phyloP scores from a whole-genome alignment of 2,329 filamentous ascomycete genomes.

The Arthrobotrys iridis region DNA sequence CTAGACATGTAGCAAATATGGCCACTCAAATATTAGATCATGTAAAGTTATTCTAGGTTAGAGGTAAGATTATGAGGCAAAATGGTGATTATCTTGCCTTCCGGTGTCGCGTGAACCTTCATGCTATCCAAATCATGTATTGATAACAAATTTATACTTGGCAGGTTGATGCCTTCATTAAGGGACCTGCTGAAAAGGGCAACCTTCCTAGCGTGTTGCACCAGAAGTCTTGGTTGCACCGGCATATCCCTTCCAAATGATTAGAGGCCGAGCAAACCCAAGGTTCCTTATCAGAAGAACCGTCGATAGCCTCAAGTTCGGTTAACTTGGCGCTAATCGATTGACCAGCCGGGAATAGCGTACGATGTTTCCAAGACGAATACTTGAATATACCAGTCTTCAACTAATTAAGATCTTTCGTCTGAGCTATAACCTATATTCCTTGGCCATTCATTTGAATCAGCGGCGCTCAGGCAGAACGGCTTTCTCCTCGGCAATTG shows the following conservation, averaged over 20 bases:
- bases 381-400: too few species aligned
- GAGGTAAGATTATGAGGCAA: not conserved
- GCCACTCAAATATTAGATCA: not conserved
- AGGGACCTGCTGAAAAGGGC: constrained; percentile 25
- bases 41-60: not conserved
- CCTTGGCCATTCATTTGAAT: too few species aligned
- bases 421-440: too few species aligned
- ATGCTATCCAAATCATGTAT: not conserved
- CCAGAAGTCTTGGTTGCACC: constrained; percentile 9
- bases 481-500: too few species aligned
- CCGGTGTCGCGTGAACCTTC: constrained; percentile 13
- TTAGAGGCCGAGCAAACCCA: constrained; percentile 15
- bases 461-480: too few species aligned
- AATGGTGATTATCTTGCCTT: not conserved
- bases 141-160: constrained; percentile 18
- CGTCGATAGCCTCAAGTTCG: constrained; percentile 17
- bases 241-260: constrained; percentile 10
- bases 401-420: too few species aligned
- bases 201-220: constrained; percentile 22
- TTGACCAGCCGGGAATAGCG: not conserved
- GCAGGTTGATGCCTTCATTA: constrained; percentile 34
- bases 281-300: constrained; percentile 21
- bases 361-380: too few species aligned
- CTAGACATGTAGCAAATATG: too few species aligned
- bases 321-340: constrained; percentile 12